Conservation (phyloP, 2,329 filamentous ascomycete genomes). For the Paecilomyces niveus region DNA sequence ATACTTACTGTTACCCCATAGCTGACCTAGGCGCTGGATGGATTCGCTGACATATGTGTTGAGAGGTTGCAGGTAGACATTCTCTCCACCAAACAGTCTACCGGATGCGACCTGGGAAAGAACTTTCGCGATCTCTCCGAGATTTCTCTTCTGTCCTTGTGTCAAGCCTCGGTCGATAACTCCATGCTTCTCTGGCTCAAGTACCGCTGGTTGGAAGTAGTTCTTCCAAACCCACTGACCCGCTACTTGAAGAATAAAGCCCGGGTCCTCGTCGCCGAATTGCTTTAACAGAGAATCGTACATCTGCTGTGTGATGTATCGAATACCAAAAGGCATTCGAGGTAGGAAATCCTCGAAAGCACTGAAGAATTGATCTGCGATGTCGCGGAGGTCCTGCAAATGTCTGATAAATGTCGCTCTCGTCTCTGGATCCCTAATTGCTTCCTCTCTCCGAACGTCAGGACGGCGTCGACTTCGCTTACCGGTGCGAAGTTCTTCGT, state of each 20-base stretch:
- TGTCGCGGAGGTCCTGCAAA: slow-evolving; percentile 85
- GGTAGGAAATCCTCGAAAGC: slow-evolving; percentile 75
- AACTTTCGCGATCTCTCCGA: slow-evolving; percentile 86
- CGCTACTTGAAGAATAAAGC: slow-evolving; percentile 72
- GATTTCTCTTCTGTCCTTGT: slow-evolving; percentile 85
- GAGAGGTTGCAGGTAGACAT: slow-evolving; percentile 89
- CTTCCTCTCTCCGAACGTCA: slow-evolving; percentile 82
- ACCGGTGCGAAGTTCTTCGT: slow-evolving; percentile 91
- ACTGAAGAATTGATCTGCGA: slow-evolving; percentile 82
- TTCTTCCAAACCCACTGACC: slow-evolving; percentile 91
- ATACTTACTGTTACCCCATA: slow-evolving; percentile 58
- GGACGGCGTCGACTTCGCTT: slow-evolving; percentile 71
- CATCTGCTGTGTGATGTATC: slow-evolving; percentile 80
- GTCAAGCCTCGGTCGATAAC: slow-evolving; percentile 85
- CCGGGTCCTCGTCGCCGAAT: slow-evolving; percentile 73
- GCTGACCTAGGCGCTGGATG: slow-evolving; percentile 67
- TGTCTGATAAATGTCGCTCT: slow-evolving; percentile 89
- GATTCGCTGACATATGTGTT: slow-evolving; percentile 88
- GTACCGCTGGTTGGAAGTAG: slow-evolving; percentile 82
- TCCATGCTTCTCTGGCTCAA: slow-evolving; percentile 86
- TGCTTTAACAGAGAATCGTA: slow-evolving; percentile 69
- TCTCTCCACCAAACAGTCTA: slow-evolving; percentile 84
- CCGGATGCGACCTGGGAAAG: slow-evolving; percentile 83
- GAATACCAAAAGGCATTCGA: slow-evolving; percentile 86
- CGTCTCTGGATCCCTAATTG: slow-evolving; percentile 93